Conservation (phyloP, 495 filamentous ascomycete genomes). For the Penicillium angulare region DNA sequence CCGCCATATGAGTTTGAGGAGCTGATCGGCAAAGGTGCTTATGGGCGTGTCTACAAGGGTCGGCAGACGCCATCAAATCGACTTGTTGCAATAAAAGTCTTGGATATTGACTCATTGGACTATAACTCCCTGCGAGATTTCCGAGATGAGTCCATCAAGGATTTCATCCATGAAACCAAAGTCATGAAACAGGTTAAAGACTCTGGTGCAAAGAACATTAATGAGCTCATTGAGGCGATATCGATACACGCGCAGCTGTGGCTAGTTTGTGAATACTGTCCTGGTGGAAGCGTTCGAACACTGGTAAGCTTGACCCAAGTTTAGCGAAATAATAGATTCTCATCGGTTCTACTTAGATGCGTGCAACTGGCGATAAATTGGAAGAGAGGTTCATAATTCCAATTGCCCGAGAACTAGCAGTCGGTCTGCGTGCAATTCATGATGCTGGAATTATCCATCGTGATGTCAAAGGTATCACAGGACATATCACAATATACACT, state of each 20-base stretch:
- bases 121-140: conserved; percentile 63
- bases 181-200: conserved; percentile 83
- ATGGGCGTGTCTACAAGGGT: conserved; percentile 91
- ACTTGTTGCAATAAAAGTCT: conserved; percentile 89
- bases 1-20: conserved; percentile 79
- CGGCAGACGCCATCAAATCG: conserved; percentile 54
- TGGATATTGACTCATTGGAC: conserved; percentile 90
- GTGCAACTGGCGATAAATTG: conserved; percentile 63
- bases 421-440: conserved; percentile 83
- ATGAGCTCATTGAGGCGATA: conserved; percentile 82
- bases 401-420: conserved; percentile 82
- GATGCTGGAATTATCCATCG: conserved; percentile 91
- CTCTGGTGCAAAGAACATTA: conserved; percentile 84
- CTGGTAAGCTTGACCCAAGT: conserved; percentile 49
- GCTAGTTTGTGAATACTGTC: conserved; percentile 95
- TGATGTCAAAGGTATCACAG: conserved; percentile 77
- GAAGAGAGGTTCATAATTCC: conserved; percentile 89
- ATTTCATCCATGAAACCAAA: conserved; percentile 85
- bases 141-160: conserved; percentile 76
- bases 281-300: conserved; percentile 91
- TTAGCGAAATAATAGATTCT: neutral
- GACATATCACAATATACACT: neutral
- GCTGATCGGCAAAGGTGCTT: conserved; percentile 93
- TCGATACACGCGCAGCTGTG: conserved; percentile 85
- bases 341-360: conserved; percentile 36